Evolutionary conservation across 164 flowering plant species (phyloP), one percentile per base, ranked within the genome.

Genomic region (Umbilicus rupestris): DNA sequence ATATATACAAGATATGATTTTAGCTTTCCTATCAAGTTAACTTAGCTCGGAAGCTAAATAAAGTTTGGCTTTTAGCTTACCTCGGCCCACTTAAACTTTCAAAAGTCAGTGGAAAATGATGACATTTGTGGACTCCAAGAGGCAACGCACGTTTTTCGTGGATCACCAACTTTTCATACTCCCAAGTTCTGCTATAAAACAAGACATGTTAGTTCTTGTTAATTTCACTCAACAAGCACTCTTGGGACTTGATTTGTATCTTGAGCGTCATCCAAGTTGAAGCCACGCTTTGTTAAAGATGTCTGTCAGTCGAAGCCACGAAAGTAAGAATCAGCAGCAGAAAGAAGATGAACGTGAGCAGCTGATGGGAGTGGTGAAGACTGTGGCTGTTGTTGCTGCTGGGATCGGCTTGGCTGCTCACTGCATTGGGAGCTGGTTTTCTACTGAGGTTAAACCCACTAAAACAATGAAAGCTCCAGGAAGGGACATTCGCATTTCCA

Each of bases 351-450:
- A 50, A 14, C 9, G 6, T 22, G 29, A 52, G 29, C 30, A 49
- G 55, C 55, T 19, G 11, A 20, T 20, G 26, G 24, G 11, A n/a
- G 55, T 7, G 10, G 55, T 49, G 55, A 49, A 49, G 55, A n/a
- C 55, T 49, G 55, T 49, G 22, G 55, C 55, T 49, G 58, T 10
- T 52, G 58, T 52, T 52, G 58, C 30, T 47, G 55, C 52, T 50
- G 57, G 58, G 11, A 9, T 50, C 14, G 57, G 58, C 58, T 24
- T n/a, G 7, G 55, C 55, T n/a, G 24, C 11, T 47, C n/a, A 47
- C 28, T 6, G n/a, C 8, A 3, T 47, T 47, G 55, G 55, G 22
- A 16, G 55, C 24, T 16, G n/a, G 55, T 47, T 47, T 47, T n/a
- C 55, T n/a, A 7, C 28, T 47, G 55, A 17, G 19, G 15, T 12